These are phyloP conservation scores for Fusarium brevicatenulatum DNA, from an alignment of 2,329 filamentous ascomycete genomes.

Conservation along the genomic window DNA sequence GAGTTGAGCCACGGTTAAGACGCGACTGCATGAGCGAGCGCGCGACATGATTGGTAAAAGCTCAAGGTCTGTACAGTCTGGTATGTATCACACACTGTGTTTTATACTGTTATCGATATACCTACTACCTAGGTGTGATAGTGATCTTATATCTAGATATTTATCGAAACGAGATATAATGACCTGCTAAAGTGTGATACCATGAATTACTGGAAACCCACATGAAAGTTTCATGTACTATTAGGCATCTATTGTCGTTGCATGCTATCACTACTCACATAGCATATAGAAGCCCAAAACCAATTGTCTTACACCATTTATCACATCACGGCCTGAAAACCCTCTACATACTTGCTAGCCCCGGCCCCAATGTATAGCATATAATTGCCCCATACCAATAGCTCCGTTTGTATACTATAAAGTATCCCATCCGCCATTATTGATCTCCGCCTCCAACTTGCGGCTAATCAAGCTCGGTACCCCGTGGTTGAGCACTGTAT, in stretches of 20 bases:
- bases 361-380: neutral
- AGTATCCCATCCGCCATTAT: slow-evolving; percentile 97
- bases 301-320: slow-evolving; percentile 1
- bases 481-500: slow-evolving; percentile 86
- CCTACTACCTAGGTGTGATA: neutral
- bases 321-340: neutral
- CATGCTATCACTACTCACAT: slow-evolving; percentile 3
- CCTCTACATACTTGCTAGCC: neutral
- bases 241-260: slow-evolving; percentile 9
- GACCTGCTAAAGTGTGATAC: neutral
- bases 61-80: neutral
- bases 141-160: neutral
- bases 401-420: slow-evolving; percentile 38
- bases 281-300: slow-evolving; percentile 5
- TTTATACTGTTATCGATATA: neutral
- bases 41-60: slow-evolving; percentile 42
- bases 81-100: neutral
- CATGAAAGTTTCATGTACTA: neutral
- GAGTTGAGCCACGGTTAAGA: slow-evolving; percentile 41
- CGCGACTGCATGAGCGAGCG: slow-evolving; percentile 38
- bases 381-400: neutral
- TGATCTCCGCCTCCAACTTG: slow-evolving; percentile 93
- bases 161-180: neutral
- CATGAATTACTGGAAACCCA: neutral
- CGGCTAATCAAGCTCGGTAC: slow-evolving; percentile 90